phyloP scores from a whole-genome alignment of 139 green algal genomes.

The Chlorella vulgaris region DNA sequence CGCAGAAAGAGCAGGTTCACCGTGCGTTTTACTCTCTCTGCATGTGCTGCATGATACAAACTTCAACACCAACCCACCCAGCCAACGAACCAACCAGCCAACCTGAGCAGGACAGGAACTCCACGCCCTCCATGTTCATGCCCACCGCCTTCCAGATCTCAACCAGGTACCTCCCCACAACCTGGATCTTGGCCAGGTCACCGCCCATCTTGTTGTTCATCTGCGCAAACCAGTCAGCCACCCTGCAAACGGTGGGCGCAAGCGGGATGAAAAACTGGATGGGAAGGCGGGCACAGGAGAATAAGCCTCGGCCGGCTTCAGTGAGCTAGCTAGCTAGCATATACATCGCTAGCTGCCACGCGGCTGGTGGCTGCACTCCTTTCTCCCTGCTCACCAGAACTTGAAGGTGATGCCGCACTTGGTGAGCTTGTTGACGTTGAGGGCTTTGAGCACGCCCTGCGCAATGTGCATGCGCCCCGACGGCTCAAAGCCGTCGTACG shows the following conservation, averaged over 20 bases:
- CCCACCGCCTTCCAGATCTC: conserved; percentile 99
- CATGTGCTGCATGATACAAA: too few species aligned
- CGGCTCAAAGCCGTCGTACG: conserved; percentile 99
- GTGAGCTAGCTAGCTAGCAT: too few species aligned
- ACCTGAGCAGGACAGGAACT: conserved; percentile 83
- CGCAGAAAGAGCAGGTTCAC: too few species aligned
- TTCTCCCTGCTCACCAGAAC: conserved; percentile 74
- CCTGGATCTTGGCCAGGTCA: conserved; percentile 99
- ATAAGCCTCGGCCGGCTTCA: too few species aligned
- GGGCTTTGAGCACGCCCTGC: conserved; percentile 97
- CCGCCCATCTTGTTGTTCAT: conserved; percentile 99
- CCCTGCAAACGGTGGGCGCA: conserved; percentile 59
- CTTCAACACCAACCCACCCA: too few species aligned
- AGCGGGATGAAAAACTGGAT: too few species aligned
- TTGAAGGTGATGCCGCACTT: conserved; percentile 95
- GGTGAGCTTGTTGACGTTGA: conserved; percentile 99
- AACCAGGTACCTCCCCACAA: conserved; percentile 96
- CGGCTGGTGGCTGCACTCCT: background rate
- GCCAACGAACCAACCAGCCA: background rate
- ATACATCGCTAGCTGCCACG: background rate
- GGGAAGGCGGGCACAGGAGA: too few species aligned
- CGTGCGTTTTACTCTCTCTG: too few species aligned
- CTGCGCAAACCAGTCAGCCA: conserved; percentile 95
- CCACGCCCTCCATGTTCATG: conserved; percentile 90
- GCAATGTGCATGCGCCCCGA: conserved; percentile 99